Evolutionary conservation across 1,284 basidiomycete genomes (phyloP), one percentile per base, ranked within the genome.

Genomic region (Meira nashicola): DNA sequence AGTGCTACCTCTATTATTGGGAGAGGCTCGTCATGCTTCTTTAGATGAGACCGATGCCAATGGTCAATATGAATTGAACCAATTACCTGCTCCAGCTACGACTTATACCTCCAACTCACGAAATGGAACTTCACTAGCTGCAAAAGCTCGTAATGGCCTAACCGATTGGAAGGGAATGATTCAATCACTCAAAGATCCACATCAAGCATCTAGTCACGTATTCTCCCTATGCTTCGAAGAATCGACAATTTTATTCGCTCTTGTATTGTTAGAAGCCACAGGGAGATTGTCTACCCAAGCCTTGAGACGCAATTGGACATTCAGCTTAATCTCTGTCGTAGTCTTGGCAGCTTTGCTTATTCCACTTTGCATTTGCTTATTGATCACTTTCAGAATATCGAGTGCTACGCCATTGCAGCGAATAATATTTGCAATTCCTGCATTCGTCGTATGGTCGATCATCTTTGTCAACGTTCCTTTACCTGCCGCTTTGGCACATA

Each of bases 391-490:
- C 37, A 60, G 70, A 11, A 62, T 59, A 47, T 68, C 65, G 52
- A 37, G 39, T 47, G 15, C 49, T 9, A 14, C 41, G 7, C 28
- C 44, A 2, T 39, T 62, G 1, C 56, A 63, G 11, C 63, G 71
- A 17, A 50, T 62, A 17, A 43, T 58, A 15, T 67, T 62, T 11
- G 59, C 70, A 7, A 23, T 64, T 1, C 21, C 70, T 1, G 66
- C 70, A n/a, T 75, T 74, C 48, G 8, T 68, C 2, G 57, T 58
- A 0, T 77, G 74, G 74, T 56, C 71, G 15, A 53, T 66, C 33
- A 56, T 68, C 5, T 77, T 75, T 58, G 58, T 75, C 55, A 71
- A 70, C 41, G 70, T 77, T 17, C 74, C 74, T 8, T 58, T 77
- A 12, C 74, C 74, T 5, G 54, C 61, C 14, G 64, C 72, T 2